Evolutionary conservation across 305 asterid genomes (phyloP), one percentile per base, ranked within the genome.

Genomic region (Fraxinus greggii): DNA sequence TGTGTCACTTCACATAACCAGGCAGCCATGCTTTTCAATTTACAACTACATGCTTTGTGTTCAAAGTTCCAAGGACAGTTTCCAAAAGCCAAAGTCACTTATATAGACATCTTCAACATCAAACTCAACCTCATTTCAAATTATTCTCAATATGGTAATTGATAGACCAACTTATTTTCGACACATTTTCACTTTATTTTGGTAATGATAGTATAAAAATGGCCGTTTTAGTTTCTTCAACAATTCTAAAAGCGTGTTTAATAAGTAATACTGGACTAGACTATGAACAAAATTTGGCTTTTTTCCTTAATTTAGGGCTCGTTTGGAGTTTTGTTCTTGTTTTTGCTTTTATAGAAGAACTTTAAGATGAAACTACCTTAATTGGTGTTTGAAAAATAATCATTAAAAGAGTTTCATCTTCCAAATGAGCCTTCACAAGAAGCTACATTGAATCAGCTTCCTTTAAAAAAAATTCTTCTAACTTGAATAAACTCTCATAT

Each of bases 81-180:
- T 15, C 38, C 80, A 8, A 26, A 81, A 23, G 85, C 85, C 6
- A 78, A 76, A 1, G 21, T 86, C 67, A 84, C 81, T 3, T 81
- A 74, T 61, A 85, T 83, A 0, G 89, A 86, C 75, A 78, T 86
- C 17, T 86, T 78, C 78, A 29, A 77, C 76, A 86, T 86, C 45
- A 86, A 86, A 8, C 76, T 29, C 8, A 32, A 86, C 21, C 83
- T 83, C 36, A 80, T 83, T 3, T 79, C 86, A 48, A 65, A 78
- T 75, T 83, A 72, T 75, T 78, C 79, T 15, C 72, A 35, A 59
- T 65, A 78, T 10, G 85, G 83, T 83, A n/a, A 84, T 54, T 23
- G 26, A 56, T 19, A 19, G 19, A 19, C 28, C 67, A 56, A 56
- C 26, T 56, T 56, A 6, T 6, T 56, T 56, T 19, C 19, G 10